phyloP scores from a whole-genome alignment of 805 yeast species.

The Schwanniomyces sp. region DNA sequence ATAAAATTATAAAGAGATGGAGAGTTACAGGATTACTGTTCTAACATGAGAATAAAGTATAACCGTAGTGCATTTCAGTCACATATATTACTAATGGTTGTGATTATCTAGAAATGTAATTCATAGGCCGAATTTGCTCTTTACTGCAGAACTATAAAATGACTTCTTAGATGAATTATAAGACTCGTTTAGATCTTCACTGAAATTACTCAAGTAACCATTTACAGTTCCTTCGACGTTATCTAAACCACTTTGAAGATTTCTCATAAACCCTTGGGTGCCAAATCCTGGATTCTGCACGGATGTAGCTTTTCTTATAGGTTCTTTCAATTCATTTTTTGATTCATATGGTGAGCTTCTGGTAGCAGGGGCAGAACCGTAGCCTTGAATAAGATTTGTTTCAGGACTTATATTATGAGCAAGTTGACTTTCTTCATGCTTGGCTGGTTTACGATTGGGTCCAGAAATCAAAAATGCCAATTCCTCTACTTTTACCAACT shows the following conservation, averaged over 20 bases:
- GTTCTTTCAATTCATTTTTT: constrained; percentile 41
- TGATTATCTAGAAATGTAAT: no score
- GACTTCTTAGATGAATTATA: constrained; percentile 51
- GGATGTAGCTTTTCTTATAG: constrained; percentile 38
- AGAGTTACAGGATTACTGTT: no score
- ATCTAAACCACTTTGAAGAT: constrained; percentile 53
- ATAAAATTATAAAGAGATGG: not conserved
- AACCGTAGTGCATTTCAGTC: no score
- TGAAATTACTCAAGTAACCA: constrained; percentile 55
- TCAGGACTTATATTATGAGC: constrained; percentile 48
- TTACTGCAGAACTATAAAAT: constrained; percentile 51
- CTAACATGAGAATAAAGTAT: no score
- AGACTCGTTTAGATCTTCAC: constrained; percentile 53
- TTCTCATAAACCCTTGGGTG: constrained; percentile 41
- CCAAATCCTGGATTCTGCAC: constrained; percentile 42
- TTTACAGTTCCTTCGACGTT: constrained; percentile 53
- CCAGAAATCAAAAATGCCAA: constrained; percentile 73
- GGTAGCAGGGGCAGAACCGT: constrained; percentile 24
- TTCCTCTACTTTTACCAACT: constrained; percentile 59
- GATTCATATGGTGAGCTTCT: constrained; percentile 5
- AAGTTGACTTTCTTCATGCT: constrained; percentile 57
- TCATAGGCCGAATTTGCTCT: constrained; percentile 51
- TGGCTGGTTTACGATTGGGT: constrained; percentile 61
- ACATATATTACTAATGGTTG: no score
- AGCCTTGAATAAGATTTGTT: constrained; percentile 35